Evolutionary conservation across 352 stramenopile genomes (phyloP).

Genomic region (Aphanomyces cochlioides): DNA sequence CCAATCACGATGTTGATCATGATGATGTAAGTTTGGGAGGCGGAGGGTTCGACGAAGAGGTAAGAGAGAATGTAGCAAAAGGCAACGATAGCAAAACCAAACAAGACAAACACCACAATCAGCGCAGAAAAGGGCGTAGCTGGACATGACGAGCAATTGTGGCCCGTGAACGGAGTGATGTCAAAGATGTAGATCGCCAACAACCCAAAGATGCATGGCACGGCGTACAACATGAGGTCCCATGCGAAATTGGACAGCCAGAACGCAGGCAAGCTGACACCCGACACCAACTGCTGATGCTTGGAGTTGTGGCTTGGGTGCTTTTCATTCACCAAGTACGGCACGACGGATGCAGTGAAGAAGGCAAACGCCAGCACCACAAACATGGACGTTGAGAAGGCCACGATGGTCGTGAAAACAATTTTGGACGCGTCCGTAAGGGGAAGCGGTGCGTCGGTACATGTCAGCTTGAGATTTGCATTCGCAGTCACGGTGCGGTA

Average conservation of each 20-base stretch:
- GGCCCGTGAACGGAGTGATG: slow-evolving; percentile 48
- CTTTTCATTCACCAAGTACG: slow-evolving; percentile 95
- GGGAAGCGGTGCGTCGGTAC: slow-evolving; percentile 52
- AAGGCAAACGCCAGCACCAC: slow-evolving; percentile 91
- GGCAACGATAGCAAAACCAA: slow-evolving; percentile 56
- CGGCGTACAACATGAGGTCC: slow-evolving; percentile 90
- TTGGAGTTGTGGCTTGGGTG: slow-evolving; percentile 91
- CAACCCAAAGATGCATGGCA: slow-evolving; percentile 50
- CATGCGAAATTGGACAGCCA: slow-evolving; percentile 96
- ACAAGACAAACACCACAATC: slow-evolving; percentile 54
- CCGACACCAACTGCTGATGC: slow-evolving; percentile 95
- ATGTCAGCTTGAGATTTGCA: slow-evolving; percentile 32
- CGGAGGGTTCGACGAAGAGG: slow-evolving; percentile 59
- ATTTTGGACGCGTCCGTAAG: slow-evolving; percentile 46
- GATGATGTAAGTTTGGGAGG: slow-evolving; percentile 65
- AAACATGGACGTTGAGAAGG: slow-evolving; percentile 77
- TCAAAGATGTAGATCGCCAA: slow-evolving; percentile 48
- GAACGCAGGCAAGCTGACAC: slow-evolving; percentile 90
- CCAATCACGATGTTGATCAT: slow-evolving; percentile 69
- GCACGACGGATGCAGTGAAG: slow-evolving; percentile 88
- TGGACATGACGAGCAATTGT: slow-evolving; percentile 47
- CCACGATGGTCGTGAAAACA: slow-evolving; percentile 45
- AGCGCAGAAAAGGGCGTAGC: slow-evolving; percentile 46
- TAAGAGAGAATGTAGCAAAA: slow-evolving; percentile 70
- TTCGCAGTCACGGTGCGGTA: slow-evolving; percentile 32